These are phyloP conservation scores for Diaporthe citri DNA, from an alignment of 2,329 filamentous ascomycete genomes.

Conservation along the genomic window DNA sequence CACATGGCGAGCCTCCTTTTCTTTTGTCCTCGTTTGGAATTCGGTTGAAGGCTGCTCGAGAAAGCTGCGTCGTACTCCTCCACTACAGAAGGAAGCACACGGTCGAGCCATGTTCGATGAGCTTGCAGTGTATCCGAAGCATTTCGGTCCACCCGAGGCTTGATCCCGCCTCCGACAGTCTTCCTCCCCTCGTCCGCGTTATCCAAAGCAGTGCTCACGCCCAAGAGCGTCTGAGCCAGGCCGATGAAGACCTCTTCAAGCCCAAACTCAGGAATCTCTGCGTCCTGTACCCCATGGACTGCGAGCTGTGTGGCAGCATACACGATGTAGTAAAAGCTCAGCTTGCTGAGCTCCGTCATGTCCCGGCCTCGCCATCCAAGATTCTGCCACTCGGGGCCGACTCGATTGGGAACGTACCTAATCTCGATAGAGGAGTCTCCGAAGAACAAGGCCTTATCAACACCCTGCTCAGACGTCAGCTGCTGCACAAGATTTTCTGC, in stretches of 20 bases:
- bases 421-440: background rate
- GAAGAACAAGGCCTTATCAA: background rate
- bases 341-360: constrained; percentile 2
- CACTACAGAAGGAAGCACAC: background rate
- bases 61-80: background rate
- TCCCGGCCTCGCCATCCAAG: constrained; percentile 1
- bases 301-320: constrained; percentile 16
- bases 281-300: background rate
- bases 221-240: constrained; percentile 9
- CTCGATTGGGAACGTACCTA: background rate
- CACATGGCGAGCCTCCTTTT: background rate
- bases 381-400: background rate
- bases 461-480: background rate
- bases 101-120: constrained; percentile 5
- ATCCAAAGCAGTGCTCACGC: constrained; percentile 8
- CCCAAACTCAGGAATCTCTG: background rate
- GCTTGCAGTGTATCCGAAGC: background rate
- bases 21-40: background rate
- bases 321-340: constrained; percentile 21
- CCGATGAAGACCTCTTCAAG: background rate
- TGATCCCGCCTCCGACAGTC: constrained; percentile 4
- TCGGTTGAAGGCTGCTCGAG: background rate
- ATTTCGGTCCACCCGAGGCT: background rate
- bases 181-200: background rate
- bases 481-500: background rate